Conservation (phyloP, 495 filamentous ascomycete species). For the Aspergillus saccharolyticus region DNA sequence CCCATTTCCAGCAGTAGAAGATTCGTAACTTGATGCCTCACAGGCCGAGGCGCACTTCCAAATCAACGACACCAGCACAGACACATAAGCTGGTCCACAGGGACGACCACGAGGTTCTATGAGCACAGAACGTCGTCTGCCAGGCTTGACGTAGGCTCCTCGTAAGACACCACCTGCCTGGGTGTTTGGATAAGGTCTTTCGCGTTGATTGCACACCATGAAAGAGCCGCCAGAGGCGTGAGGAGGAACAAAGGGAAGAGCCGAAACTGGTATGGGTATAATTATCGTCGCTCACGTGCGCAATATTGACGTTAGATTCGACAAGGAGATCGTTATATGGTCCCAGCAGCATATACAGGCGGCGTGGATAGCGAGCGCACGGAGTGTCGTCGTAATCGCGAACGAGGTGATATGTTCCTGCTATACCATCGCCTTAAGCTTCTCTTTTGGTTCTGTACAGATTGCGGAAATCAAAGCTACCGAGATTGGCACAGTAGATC, state of each 20-base stretch:
- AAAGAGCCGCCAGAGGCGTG: background rate
- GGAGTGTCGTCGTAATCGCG: background rate
- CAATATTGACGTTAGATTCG: background rate
- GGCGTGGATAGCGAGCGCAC: background rate
- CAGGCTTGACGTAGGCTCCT: background rate
- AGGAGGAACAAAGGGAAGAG: background rate
- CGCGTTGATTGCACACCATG: background rate
- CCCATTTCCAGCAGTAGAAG: constrained; percentile 24
- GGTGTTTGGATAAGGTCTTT: background rate
- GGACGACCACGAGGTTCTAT: background rate
- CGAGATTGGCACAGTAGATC: background rate
- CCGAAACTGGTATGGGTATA: background rate
- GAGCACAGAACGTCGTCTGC: background rate
- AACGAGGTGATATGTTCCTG: background rate
- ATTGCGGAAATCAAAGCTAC: too few species aligned
- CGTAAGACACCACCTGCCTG: background rate
- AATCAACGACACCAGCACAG: constrained; percentile 3
- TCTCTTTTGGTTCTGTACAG: background rate
- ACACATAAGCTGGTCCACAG: background rate
- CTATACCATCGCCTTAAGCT: background rate
- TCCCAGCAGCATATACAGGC: background rate
- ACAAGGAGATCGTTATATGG: background rate
- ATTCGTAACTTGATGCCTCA: background rate
- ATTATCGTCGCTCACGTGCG: background rate
- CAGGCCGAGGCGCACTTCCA: constrained; percentile 12